Percentiles rank a stretch among this genome's conserved stretches.
Evolutionary conservation across 1,139 yeast genomes (phyloP).

Genomic region (Saccharomyces hybrid): DNA sequence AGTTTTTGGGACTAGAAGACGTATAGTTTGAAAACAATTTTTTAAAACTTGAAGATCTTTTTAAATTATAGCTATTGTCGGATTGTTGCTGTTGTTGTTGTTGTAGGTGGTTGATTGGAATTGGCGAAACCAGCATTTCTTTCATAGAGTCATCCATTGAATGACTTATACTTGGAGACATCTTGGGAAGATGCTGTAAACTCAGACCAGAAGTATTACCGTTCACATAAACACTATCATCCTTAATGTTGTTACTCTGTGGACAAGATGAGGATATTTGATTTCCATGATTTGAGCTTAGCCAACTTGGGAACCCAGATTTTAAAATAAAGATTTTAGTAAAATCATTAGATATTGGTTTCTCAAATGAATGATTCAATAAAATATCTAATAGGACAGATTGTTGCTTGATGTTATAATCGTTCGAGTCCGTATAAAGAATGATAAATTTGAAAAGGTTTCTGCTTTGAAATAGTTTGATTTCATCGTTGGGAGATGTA

Average conservation of each 20-base stretch:
- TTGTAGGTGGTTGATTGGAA: slow-evolving; percentile 5
- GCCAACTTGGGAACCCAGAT: slow-evolving; percentile 23
- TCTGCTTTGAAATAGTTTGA: slow-evolving; percentile 43
- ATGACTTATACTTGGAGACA: slow-evolving; percentile 12
- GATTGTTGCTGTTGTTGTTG: slow-evolving; percentile 15
- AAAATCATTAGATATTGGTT: slow-evolving; percentile 14
- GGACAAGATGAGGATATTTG: not conserved
- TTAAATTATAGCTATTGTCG: slow-evolving; percentile 1
- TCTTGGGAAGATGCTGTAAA: slow-evolving; percentile 18
- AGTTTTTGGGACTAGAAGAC: not conserved
- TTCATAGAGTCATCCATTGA: slow-evolving; percentile 19
- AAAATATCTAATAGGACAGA: slow-evolving; percentile 17
- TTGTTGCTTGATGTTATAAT: slow-evolving; percentile 17
- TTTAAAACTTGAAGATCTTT: slow-evolving; percentile 20
- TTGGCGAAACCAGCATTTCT: slow-evolving; percentile 17
- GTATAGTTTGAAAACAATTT: slow-evolving; percentile 7
- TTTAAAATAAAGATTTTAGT: slow-evolving; percentile 16
- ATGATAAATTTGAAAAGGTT: slow-evolving; percentile 53
- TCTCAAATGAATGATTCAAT: slow-evolving; percentile 23
- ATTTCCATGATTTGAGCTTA: slow-evolving; percentile 7
- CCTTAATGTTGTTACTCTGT: slow-evolving; percentile 6
- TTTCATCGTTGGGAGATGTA: slow-evolving; percentile 48
- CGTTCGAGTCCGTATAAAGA: slow-evolving; percentile 41
- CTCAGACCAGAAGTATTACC: slow-evolving; percentile 22
- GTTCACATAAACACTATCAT: slow-evolving; percentile 18